Conservation (phyloP, 2,329 filamentous ascomycete species). For the Ceratocystis variospora region DNA sequence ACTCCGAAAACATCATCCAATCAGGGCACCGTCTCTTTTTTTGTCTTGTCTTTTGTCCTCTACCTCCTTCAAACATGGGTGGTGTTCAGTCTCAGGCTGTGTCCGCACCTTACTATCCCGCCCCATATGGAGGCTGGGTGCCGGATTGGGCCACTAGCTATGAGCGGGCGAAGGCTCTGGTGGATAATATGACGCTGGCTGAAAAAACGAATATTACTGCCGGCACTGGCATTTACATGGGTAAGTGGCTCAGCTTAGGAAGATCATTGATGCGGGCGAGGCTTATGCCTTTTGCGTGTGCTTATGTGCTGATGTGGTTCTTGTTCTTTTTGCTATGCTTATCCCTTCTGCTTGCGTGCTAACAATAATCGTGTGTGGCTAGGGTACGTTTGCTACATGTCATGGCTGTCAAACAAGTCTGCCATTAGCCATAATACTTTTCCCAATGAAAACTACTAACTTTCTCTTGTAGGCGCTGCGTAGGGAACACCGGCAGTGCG, state of each 20-base stretch:
- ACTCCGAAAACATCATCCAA: neutral
- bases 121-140: constrained; percentile 58
- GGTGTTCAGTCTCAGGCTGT: constrained; percentile 22
- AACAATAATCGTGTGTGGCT: neutral
- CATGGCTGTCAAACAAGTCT: neutral
- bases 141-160: constrained; percentile 57
- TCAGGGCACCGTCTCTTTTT: neutral
- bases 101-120: constrained; percentile 54
- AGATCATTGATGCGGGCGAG: too few relatives aligned
- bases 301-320: neutral
- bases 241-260: constrained; percentile 24
- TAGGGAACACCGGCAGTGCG: constrained; percentile 63
- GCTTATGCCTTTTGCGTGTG: neutral
- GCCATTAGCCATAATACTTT: neutral
- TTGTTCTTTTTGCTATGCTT: constrained; percentile 12
- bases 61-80: constrained; percentile 5
- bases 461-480: constrained; percentile 40
- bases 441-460: neutral
- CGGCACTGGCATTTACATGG: constrained; percentile 60
- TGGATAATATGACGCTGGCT: constrained; percentile 62
- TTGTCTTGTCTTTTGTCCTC: neutral
- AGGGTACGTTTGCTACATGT: constrained; percentile 2
- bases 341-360: neutral
- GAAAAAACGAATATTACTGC: constrained; percentile 69
- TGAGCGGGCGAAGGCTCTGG: constrained; percentile 51